A percentile compares a stretch with the other conserved stretches of the same genome.
Evolutionary conservation across 768 basidiomycete genomes (phyloP).

Genomic region (Porphyrellus cyaneotinctus): DNA sequence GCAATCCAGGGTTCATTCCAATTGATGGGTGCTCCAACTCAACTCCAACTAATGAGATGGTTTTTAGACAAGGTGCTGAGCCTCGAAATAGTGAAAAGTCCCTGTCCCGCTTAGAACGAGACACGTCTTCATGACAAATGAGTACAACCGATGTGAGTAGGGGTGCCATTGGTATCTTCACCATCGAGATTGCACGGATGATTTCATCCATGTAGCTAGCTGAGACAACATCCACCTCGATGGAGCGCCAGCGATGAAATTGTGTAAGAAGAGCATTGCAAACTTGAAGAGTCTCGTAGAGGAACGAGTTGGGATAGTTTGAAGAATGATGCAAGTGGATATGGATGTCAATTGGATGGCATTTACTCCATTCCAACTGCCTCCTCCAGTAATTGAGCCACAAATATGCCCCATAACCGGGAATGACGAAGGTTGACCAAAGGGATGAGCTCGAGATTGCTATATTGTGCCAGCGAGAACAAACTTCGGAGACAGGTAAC

Average conservation of each 20-base stretch:
- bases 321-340: not conserved
- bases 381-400: not conserved
- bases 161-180: not conserved
- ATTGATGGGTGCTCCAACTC: not conserved
- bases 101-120: too few species aligned
- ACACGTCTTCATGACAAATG: too few species aligned
- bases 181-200: not conserved
- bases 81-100: not conserved
- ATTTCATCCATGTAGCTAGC: fast-evolving
- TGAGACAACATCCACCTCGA: not conserved
- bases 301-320: too few species aligned
- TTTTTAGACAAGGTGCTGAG: not conserved
- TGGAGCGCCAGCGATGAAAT: not conserved
- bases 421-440: not conserved
- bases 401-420: not conserved
- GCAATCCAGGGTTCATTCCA: not conserved
- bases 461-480: not conserved
- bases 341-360: not conserved
- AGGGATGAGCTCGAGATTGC: not conserved
- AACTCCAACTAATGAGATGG: not conserved
- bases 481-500: not conserved
- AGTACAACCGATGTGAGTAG: not conserved
- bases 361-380: not conserved
- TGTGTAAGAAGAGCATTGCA: not conserved
- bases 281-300: too few species aligned